Conservation (phyloP, 73 alveolate genomes). For the Tetrahymena elliotti region DNA sequence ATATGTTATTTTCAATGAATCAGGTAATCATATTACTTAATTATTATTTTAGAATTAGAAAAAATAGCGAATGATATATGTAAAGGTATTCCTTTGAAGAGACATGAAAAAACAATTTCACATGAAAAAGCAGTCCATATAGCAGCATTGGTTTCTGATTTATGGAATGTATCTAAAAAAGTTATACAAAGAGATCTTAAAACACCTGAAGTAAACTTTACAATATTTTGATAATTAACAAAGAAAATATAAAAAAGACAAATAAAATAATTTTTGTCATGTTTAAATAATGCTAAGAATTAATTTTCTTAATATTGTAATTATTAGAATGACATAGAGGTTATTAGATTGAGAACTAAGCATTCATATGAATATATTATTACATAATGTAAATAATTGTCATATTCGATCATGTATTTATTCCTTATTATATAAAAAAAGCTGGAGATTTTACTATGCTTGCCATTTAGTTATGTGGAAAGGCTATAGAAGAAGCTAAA, state of each 20-base stretch:
- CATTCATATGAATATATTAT: constrained; percentile 24
- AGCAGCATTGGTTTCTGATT: constrained; percentile 36
- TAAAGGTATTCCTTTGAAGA: constrained; percentile 24
- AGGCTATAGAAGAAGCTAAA: neutral
- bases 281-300: neutral
- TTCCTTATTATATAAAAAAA: neutral
- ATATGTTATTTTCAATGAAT: constrained; percentile 24
- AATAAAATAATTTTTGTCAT: neutral
- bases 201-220: constrained; percentile 14
- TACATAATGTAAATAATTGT: constrained; percentile 2
- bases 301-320: neutral
- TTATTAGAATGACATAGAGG: constrained; percentile 28
- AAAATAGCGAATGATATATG: neutral
- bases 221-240: neutral
- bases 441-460: constrained; percentile 37
- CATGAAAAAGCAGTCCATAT: constrained; percentile 41
- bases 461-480: neutral
- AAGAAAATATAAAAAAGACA: neutral
- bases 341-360: constrained; percentile 27
- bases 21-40: neutral
- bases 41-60: neutral
- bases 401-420: neutral
- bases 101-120: constrained; percentile 31
- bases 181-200: constrained; percentile 29
- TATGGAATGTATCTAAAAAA: constrained; percentile 36